Percentiles rank a stretch among this genome's conserved stretches.
phyloP scores from a whole-genome alignment of 2,329 filamentous ascomycete species.

The Talaromyces sp. region DNA sequence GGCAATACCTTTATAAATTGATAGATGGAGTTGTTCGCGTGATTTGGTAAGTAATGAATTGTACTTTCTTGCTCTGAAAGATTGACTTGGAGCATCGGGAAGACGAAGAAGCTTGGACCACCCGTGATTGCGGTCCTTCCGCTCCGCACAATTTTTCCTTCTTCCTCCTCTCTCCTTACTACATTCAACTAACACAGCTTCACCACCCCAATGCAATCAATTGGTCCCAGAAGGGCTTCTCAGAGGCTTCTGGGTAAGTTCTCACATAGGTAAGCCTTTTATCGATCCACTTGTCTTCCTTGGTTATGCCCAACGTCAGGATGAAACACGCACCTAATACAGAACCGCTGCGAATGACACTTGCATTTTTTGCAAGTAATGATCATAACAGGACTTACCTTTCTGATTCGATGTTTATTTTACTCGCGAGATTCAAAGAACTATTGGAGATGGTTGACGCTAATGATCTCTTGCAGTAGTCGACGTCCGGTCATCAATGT shows the following conservation, averaged over 20 bases:
- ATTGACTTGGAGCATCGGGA: neutral
- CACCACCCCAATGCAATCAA: slow-evolving; percentile 37
- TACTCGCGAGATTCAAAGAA: neutral
- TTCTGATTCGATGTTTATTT: slow-evolving; percentile 6
- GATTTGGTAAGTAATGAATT: neutral
- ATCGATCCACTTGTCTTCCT: slow-evolving; percentile 8
- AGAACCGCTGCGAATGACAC: slow-evolving; percentile 71
- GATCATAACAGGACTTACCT: slow-evolving; percentile 35
- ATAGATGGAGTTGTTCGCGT: neutral
- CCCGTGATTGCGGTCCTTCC: slow-evolving; percentile 1
- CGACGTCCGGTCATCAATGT: neutral
- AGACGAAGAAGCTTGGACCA: slow-evolving; percentile 22
- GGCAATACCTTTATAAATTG: slow-evolving; percentile 3
- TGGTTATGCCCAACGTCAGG: slow-evolving; percentile 29
- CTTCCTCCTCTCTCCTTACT: slow-evolving; percentile 13
- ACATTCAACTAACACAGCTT: neutral
- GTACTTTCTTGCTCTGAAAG: neutral
- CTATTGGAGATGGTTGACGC: neutral
- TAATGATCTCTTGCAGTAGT: neutral
- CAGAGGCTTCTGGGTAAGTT: slow-evolving; percentile 32
- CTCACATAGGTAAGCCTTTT: slow-evolving; percentile 33
- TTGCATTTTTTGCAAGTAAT: slow-evolving; percentile 43
- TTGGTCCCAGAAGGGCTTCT: slow-evolving; percentile 38
- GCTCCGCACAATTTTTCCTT: slow-evolving; percentile 13
- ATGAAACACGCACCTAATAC: slow-evolving; percentile 46